phyloP scores from a whole-genome alignment of 2,329 filamentous ascomycete genomes.

The Sclerotinia glacialis region DNA sequence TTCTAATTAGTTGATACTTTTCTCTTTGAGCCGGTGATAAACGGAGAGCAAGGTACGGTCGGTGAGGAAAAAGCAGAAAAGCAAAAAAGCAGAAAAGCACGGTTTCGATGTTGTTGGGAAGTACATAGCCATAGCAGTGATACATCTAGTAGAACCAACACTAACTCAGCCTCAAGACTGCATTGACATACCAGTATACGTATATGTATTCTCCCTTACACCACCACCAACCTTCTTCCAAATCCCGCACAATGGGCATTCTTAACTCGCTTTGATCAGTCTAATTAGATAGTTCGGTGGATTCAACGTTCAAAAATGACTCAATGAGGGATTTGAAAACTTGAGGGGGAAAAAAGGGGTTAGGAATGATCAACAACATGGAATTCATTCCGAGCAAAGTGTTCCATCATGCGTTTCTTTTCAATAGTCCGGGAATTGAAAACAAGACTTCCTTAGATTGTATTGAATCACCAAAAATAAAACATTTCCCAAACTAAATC shows the following conservation, averaged over 20 bases:
- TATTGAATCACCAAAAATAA: neutral
- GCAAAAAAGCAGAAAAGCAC: neutral
- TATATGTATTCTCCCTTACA: too few relatives aligned
- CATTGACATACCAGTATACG: neutral
- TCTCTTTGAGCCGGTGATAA: neutral
- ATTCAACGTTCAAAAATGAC: neutral
- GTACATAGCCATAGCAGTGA: neutral
- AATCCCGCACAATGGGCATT: neutral
- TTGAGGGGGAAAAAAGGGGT: neutral
- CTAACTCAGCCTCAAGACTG: neutral
- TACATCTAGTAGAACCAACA: neutral
- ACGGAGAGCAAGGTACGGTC: neutral
- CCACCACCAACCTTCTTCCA: neutral
- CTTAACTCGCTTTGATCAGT: neutral
- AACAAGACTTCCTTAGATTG: neutral
- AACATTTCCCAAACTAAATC: neutral
- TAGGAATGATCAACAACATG: neutral
- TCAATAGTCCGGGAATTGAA: neutral
- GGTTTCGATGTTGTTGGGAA: slow-evolving; percentile 1
- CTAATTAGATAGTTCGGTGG: neutral
- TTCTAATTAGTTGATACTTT: neutral
- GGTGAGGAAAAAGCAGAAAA: neutral
- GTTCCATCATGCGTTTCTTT: neutral
- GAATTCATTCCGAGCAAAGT: neutral
- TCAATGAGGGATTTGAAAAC: slow-evolving; percentile 7